phyloP scores from a whole-genome alignment of 176 grass and related monocot species.

The Poa pratensis region DNA sequence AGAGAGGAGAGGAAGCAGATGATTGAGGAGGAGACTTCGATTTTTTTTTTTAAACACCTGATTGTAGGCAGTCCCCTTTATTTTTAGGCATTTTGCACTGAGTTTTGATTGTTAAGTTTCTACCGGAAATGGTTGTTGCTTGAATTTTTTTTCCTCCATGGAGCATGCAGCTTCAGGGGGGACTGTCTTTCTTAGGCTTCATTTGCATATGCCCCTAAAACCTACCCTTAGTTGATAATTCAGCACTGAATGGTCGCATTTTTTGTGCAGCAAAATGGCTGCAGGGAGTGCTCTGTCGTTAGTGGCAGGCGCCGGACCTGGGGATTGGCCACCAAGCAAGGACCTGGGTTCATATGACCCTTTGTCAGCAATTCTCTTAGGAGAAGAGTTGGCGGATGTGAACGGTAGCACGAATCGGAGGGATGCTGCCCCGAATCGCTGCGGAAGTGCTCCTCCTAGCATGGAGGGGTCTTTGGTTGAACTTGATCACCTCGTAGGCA shows the following conservation, averaged over 20 bases:
- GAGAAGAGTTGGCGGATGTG: constrained; percentile 53
- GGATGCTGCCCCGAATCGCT: constrained; percentile 56
- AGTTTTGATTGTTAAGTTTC: background rate
- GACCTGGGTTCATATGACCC: constrained; percentile 46
- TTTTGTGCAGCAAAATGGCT: constrained; percentile 64
- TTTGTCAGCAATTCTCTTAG: constrained; percentile 47
- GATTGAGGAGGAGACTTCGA: background rate
- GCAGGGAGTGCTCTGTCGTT: constrained; percentile 69
- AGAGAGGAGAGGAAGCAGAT: background rate
- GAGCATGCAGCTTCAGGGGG: background rate
- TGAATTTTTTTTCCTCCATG: background rate
- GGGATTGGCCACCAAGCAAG: constrained; percentile 60
- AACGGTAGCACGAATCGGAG: constrained; percentile 46
- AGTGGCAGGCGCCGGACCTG: constrained; percentile 45
- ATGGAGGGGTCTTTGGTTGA: constrained; percentile 85
- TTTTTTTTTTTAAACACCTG: no score
- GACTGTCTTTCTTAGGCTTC: background rate
- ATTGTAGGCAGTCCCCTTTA: background rate
- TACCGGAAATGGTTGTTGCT: background rate
- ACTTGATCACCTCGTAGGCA: constrained; percentile 54
- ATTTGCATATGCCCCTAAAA: background rate
- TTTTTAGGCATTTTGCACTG: background rate
- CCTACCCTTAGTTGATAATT: background rate
- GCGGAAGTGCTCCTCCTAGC: constrained; percentile 90
- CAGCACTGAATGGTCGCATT: constrained; percentile 11